These are phyloP conservation scores for Eragrostis nindensis DNA, from an alignment of 176 grass and related monocot species.

Conservation along the genomic window DNA sequence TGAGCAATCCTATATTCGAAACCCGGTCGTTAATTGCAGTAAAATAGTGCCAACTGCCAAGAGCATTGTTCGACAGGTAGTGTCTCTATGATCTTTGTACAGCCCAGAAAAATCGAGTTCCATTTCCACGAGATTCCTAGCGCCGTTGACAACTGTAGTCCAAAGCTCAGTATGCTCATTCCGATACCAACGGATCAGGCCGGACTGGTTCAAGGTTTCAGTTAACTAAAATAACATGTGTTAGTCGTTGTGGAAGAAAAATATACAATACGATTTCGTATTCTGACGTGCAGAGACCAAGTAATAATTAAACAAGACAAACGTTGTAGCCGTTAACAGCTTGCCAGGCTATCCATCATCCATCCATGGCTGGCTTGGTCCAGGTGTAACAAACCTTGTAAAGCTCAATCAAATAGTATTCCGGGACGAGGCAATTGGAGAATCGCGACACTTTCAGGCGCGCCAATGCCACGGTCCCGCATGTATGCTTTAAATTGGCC, in stretches of 20 bases:
- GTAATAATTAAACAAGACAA: conserved; percentile 14
- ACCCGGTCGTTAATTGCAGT: too few relatives aligned
- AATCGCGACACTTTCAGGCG: conserved; percentile 8
- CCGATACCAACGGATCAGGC: neutral
- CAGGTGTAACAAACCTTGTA: neutral
- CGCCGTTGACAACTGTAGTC: neutral
- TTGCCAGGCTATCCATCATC: neutral
- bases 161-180: neutral
- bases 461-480: conserved; percentile 16
- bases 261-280: neutral
- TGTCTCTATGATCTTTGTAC: too few relatives aligned
- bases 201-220: neutral
- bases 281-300: neutral
- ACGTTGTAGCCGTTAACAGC: conserved; percentile 12
- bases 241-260: neutral
- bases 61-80: too few relatives aligned
- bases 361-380: neutral
- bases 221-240: neutral
- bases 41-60: too few relatives aligned
- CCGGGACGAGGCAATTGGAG: neutral
- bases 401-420: neutral
- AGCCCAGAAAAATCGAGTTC: neutral
- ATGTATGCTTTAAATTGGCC: neutral
- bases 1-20: too few relatives aligned
- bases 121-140: neutral